These are phyloP conservation scores for Talaromyces pinophilus DNA, from an alignment of 2,329 filamentous ascomycete genomes.

Conservation along the genomic window DNA sequence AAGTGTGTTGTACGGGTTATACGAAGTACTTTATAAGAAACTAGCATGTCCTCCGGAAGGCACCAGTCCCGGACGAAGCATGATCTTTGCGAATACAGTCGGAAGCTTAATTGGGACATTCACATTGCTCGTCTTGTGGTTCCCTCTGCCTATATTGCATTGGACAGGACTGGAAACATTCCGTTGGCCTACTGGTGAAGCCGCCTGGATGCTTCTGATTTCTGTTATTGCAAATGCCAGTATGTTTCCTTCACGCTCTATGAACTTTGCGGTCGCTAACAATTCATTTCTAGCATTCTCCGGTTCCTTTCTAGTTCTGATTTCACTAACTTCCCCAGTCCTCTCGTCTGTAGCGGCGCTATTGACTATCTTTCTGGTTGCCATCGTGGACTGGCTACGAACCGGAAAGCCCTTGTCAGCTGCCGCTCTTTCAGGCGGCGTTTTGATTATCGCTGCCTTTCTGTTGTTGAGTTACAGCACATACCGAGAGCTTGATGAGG, in stretches of 20 bases:
- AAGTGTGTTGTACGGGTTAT: constrained; percentile 90
- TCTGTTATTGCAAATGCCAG: constrained; percentile 83
- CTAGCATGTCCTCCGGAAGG: constrained; percentile 91
- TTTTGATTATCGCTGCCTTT: constrained; percentile 86
- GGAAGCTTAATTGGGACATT: constrained; percentile 84
- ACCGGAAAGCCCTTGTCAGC: constrained; percentile 74
- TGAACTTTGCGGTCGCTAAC: neutral
- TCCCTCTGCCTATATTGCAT: constrained; percentile 84
- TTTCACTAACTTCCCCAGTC: constrained; percentile 88
- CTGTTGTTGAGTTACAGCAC: constrained; percentile 86
- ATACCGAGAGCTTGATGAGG: constrained; percentile 88
- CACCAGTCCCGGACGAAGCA: constrained; percentile 78
- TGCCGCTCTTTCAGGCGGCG: constrained; percentile 77
- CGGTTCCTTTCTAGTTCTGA: constrained; percentile 88
- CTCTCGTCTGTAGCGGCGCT: constrained; percentile 89
- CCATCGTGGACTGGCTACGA: constrained; percentile 82
- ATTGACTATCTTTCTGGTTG: constrained; percentile 95
- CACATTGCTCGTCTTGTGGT: constrained; percentile 85
- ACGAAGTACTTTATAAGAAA: constrained; percentile 95
- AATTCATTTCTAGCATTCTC: constrained; percentile 63
- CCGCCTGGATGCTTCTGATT: constrained; percentile 76
- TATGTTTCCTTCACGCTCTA: constrained; percentile 40
- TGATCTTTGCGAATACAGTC: constrained; percentile 93
- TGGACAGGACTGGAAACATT: constrained; percentile 77
- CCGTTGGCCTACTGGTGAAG: constrained; percentile 73